Conservation (phyloP, 768 basidiomycete genomes). For the Russula foetens region DNA sequence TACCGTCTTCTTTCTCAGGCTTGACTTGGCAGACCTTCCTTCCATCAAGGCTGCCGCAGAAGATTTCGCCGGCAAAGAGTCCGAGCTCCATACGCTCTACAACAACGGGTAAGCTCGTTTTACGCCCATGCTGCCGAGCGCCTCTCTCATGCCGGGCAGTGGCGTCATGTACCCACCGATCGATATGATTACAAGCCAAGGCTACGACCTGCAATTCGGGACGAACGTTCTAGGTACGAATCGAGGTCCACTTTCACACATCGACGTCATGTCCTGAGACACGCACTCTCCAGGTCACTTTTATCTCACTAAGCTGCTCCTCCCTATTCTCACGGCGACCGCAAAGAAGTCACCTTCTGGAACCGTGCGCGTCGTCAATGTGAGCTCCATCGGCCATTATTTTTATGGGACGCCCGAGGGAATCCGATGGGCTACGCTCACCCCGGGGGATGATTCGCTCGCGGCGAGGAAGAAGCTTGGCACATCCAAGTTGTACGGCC, state of each 20-base stretch:
- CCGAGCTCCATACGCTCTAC: too few species aligned
- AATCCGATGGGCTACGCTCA: background rate
- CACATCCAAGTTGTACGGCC: background rate
- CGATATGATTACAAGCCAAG: constrained; percentile 14
- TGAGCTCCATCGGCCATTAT: constrained; percentile 5
- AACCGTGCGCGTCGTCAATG: constrained; percentile 24
- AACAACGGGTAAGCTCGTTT: too few species aligned
- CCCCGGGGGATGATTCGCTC: background rate
- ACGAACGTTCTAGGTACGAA: too few species aligned
- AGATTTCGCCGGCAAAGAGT: too few species aligned
- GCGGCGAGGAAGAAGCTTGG: background rate
- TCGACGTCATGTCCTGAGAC: background rate
- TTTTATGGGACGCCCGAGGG: background rate
- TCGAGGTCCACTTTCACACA: too few species aligned
- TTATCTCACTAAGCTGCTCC: constrained; percentile 21
- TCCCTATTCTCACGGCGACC: constrained; percentile 23
- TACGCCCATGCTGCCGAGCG: too few species aligned
- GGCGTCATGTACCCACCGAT: background rate
- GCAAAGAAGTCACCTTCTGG: background rate
- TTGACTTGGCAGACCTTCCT: too few species aligned
- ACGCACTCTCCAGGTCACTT: constrained; percentile 17
- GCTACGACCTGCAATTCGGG: constrained; percentile 21
- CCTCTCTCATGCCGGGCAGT: too few species aligned
- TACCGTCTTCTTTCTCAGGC: too few species aligned
- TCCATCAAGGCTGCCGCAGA: too few species aligned